A percentile compares a stretch with the other conserved stretches of the same genome.
These are phyloP conservation scores for Phytopythium helicoides DNA, from an alignment of 352 stramenopile genomes.

Conservation along the genomic window DNA sequence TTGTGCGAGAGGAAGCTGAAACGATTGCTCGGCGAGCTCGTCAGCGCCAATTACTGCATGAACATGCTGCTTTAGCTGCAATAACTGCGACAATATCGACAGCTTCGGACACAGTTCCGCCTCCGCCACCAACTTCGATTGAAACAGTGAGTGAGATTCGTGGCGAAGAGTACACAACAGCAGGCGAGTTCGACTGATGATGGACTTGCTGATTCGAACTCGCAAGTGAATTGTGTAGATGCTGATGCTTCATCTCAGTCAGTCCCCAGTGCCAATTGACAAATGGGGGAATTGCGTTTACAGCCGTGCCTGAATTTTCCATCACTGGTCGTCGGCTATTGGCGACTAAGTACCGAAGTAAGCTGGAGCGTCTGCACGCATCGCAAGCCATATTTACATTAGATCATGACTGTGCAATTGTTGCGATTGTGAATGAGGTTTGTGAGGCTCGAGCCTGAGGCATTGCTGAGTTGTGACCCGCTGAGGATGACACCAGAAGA, in stretches of 20 bases:
- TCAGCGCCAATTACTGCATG: conserved; percentile 44
- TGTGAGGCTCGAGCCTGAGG: conserved; percentile 77
- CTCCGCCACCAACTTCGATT: conserved; percentile 18
- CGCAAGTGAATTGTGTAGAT: not conserved
- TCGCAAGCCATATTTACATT: conserved; percentile 67
- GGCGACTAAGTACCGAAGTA: conserved; percentile 64
- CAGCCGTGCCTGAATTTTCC: conserved; percentile 81
- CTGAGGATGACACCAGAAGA: conserved; percentile 84
- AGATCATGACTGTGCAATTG: conserved; percentile 70
- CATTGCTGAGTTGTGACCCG: conserved; percentile 73
- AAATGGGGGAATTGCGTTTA: conserved; percentile 89
- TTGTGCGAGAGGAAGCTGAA: conserved; percentile 77
- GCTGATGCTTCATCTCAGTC: conserved; percentile 16
- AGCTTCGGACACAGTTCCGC: conserved; percentile 13
- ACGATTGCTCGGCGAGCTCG: conserved; percentile 37
- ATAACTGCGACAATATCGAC: conserved; percentile 17
- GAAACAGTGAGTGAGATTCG: conserved; percentile 32
- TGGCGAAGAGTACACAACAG: conserved; percentile 48
- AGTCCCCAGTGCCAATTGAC: conserved; percentile 29
- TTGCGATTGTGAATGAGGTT: conserved; percentile 82
- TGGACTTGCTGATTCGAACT: no score
- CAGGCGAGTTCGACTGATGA: conserved; percentile 24
- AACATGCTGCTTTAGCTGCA: conserved; percentile 6
- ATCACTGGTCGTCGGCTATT: conserved; percentile 71
- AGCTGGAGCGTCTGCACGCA: conserved; percentile 56